These are phyloP conservation scores for Lipomyces kockii DNA, from an alignment of 805 yeast species.

Conservation along the genomic window DNA sequence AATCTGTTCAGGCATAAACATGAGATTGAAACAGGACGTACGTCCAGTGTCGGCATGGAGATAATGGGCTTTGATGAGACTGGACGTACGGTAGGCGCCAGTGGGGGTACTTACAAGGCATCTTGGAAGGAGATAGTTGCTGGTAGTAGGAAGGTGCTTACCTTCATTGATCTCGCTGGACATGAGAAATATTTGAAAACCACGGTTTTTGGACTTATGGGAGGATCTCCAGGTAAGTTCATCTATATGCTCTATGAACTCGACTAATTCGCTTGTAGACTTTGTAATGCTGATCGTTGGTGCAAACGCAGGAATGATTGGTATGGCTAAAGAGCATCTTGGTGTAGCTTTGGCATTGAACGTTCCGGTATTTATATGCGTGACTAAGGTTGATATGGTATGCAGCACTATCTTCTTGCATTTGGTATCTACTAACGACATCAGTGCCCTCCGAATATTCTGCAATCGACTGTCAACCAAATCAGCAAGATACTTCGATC, in stretches of 20 bases:
- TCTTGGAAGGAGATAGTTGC: constrained; percentile 35
- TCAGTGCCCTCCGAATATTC: constrained; percentile 35
- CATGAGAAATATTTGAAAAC: constrained; percentile 37
- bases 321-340: constrained; percentile 38
- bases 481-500: constrained; percentile 34
- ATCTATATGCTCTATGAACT: neutral
- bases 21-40: constrained; percentile 35
- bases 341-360: constrained; percentile 36
- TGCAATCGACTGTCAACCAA: constrained; percentile 31
- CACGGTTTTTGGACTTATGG: constrained; percentile 37
- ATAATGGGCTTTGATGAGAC: constrained; percentile 35
- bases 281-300: constrained; percentile 39
- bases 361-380: constrained; percentile 35
- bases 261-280: constrained; percentile 16
- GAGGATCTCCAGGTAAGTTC: constrained; percentile 34
- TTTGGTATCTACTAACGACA: neutral
- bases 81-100: constrained; percentile 32
- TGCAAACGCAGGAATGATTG: constrained; percentile 38
- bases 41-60: constrained; percentile 38
- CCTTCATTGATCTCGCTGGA: constrained; percentile 37
- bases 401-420: neutral
- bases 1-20: constrained; percentile 36
- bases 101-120: constrained; percentile 30
- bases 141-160: constrained; percentile 32
- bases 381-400: constrained; percentile 37